Evolutionary conservation across 129 eudicot genomes (phyloP), one percentile per base, ranked within the genome.

Genomic region (Lactuca saligna): DNA sequence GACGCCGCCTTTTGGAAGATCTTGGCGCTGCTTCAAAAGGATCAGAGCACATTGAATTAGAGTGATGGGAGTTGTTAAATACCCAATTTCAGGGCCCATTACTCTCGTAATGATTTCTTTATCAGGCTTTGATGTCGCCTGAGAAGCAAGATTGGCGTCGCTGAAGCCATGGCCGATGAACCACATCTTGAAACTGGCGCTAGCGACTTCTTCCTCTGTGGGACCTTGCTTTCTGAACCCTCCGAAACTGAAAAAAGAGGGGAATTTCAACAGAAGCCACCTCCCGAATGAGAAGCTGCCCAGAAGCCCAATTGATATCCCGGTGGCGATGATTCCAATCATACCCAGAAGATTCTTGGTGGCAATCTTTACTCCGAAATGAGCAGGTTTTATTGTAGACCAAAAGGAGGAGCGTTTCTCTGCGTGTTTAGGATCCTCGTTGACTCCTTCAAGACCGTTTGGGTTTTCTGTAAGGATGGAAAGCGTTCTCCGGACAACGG

Each of bases 131-230:
- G 39, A 75, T 33, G 56, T 78, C 55, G 73, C 79, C 55, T 62
- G 71, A n/a, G 91, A 73, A 35, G 78, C 86, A 17, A 66, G 72
- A 60, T 59, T 84, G 13, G 62, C 60, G 39, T 89, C 95, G 20
- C 89, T 82, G 69, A 68, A 93, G 11, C 99, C 97, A 4, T 62
- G 85, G n/a, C 97, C 99, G 25, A 93, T 83, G 57, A 93, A 89
- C 96, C 97, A 93, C 99, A 93, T 93, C 77, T 87, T 93, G 63
- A 93, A 89, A 58, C 84, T 68, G 25, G 97, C 99, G 81, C 88
- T 89, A 1, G 77, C 85, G 70, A 89, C 99, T 82, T 93, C 85
- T 31, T 87, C 99, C 54, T 87, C 99, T 7, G 90, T 86, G 14
- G 99, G 99, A 56, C 99, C 99, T 31, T 75, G 59, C 76, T 93